These are phyloP conservation scores for Anethum foeniculum DNA, from an alignment of 140 eudicot genomes.

Conservation along the genomic window DNA sequence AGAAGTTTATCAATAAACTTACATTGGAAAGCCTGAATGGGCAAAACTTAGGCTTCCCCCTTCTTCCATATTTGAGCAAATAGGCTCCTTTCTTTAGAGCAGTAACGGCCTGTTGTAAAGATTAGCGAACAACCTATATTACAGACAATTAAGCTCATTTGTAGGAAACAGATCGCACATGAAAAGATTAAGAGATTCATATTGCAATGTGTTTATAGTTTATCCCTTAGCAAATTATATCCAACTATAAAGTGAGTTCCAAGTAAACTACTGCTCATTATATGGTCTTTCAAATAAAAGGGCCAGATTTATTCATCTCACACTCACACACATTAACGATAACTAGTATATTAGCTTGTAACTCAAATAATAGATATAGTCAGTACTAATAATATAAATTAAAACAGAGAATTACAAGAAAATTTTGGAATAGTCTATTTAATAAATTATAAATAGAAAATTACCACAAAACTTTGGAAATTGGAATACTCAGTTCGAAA, in stretches of 20 bases:
- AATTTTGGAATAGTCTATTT: no score
- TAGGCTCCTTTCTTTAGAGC: conserved; percentile 93
- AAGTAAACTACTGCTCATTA: neutral
- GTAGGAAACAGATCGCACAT: conserved; percentile 4
- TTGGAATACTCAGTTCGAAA: no score
- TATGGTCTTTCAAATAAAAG: no score
- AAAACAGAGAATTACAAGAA: no score
- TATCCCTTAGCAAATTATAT: neutral
- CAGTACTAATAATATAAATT: no score
- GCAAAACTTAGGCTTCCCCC: conserved; percentile 91
- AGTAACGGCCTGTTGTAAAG: conserved; percentile 79
- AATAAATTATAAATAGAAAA: no score
- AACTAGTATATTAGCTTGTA: no score
- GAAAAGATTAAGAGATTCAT: neutral
- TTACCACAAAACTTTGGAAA: no score
- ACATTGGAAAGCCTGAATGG: conserved; percentile 94
- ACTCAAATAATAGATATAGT: neutral
- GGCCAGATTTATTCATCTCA: neutral
- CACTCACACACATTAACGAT: neutral
- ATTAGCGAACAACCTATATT: conserved; percentile 22
- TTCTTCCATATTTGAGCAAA: conserved; percentile 92
- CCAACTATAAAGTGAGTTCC: neutral
- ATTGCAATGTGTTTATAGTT: neutral
- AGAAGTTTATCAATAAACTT: conserved; percentile 16
- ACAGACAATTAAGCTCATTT: conserved; percentile 17